These are phyloP conservation scores for Senna siamea DNA, from an alignment of 306 rosid genomes.

Conservation along the genomic window DNA sequence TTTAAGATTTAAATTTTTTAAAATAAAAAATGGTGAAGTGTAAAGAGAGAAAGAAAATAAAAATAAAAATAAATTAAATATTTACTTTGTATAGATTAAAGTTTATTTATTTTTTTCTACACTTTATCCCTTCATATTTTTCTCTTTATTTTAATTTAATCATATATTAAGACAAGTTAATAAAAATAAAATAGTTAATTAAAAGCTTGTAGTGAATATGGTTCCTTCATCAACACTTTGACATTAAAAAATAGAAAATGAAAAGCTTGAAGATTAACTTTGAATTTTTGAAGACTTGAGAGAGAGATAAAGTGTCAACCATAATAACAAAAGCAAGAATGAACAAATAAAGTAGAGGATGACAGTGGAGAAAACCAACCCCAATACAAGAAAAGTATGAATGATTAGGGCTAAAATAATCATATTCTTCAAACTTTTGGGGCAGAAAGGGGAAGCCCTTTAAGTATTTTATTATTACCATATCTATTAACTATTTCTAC, in stretches of 20 bases:
- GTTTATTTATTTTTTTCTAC: too few species aligned
- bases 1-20: too few species aligned
- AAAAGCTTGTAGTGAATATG: too few species aligned
- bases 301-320: constrained; percentile 49
- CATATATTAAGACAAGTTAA: too few species aligned
- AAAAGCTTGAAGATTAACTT: constrained; percentile 38
- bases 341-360: constrained; percentile 44
- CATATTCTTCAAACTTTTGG: constrained; percentile 41
- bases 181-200: too few species aligned
- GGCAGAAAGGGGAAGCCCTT: constrained; percentile 48
- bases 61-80: too few species aligned
- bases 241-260: constrained; percentile 16
- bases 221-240: constrained; percentile 31
- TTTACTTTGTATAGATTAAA: too few species aligned
- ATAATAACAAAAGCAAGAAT: constrained; percentile 32
- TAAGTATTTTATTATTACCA: constrained; percentile 17
- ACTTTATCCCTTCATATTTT: too few species aligned
- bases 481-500: too few species aligned
- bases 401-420: constrained; percentile 51
- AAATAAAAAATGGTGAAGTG: too few species aligned
- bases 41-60: too few species aligned
- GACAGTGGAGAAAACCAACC: constrained; percentile 30
- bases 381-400: constrained; percentile 39
- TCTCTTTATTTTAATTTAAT: too few species aligned
- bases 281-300: constrained; percentile 29